A percentile compares a stretch with the other conserved stretches of the same genome.
These are phyloP conservation scores for Eutrema yunnanense DNA, from an alignment of 345 rosid genomes.

Conservation along the genomic window DNA sequence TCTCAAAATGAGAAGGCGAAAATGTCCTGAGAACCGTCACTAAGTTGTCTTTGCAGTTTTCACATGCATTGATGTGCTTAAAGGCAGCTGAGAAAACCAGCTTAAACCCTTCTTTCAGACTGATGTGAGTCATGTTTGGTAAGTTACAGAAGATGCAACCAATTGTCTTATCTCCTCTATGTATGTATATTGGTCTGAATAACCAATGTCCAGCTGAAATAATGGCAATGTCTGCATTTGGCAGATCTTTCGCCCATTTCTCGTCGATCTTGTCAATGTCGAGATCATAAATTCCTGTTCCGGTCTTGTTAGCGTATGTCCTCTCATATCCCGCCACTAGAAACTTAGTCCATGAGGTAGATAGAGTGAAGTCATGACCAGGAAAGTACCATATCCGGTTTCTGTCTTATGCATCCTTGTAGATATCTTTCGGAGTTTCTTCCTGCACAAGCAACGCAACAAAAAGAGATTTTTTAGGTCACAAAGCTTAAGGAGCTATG, in stretches of 20 bases:
- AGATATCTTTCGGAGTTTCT: constrained; percentile 47
- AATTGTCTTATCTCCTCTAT: constrained; percentile 22
- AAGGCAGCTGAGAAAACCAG: constrained; percentile 47
- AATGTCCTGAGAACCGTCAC: constrained; percentile 56
- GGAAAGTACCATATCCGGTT: constrained; percentile 54
- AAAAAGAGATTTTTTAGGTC: background rate
- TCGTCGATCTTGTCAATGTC: constrained; percentile 41
- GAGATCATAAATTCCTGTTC: constrained; percentile 37
- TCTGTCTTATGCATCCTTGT: constrained; percentile 51
- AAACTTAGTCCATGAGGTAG: constrained; percentile 53
- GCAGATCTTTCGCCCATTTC: constrained; percentile 37
- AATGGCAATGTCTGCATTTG: constrained; percentile 41
- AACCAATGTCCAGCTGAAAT: constrained; percentile 69
- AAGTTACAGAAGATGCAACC: constrained; percentile 62
- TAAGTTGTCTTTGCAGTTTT: constrained; percentile 24
- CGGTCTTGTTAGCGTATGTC: constrained; percentile 34
- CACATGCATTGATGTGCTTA: constrained; percentile 36
- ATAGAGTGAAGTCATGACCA: constrained; percentile 52
- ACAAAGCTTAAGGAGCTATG: background rate
- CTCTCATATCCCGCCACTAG: constrained; percentile 45
- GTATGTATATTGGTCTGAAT: constrained; percentile 52
- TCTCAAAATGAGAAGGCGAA: constrained; percentile 72
- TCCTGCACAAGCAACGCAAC: constrained; percentile 31
- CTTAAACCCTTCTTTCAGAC: constrained; percentile 32
- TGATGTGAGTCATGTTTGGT: constrained; percentile 33